Evolutionary conservation across 1,284 basidiomycete genomes (phyloP).

Genomic region (Microbotryomycetes sp.): DNA sequence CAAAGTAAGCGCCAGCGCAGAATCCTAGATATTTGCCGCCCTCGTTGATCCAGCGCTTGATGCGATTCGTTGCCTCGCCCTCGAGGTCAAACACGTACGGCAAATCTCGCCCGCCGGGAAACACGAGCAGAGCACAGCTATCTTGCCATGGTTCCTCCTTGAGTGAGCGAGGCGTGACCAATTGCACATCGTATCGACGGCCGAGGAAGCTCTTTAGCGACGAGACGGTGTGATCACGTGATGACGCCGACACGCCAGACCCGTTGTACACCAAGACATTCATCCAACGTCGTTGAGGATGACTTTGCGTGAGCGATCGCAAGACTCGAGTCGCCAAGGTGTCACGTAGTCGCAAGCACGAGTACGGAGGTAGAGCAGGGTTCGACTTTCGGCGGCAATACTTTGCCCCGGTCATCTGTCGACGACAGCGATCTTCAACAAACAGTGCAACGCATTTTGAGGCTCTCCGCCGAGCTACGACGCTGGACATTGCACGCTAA

Average conservation of each 20-base stretch:
- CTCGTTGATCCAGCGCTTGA: conserved; percentile 55
- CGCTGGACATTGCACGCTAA: no score
- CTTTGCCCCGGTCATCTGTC: no score
- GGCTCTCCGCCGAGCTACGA: no score
- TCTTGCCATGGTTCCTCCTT: conserved; percentile 65
- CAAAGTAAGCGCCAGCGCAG: conserved; percentile 57
- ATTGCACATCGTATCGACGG: conserved; percentile 71
- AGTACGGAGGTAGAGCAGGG: no score
- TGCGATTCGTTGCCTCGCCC: conserved; percentile 44
- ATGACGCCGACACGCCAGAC: conserved; percentile 57
- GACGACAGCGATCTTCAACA: no score
- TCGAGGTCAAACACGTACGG: conserved; percentile 50
- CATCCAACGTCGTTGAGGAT: conserved; percentile 41
- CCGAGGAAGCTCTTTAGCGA: conserved; percentile 56
- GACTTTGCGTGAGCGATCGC: no score
- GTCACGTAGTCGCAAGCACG: no score
- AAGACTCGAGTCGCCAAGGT: no score
- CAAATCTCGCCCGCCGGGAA: conserved; percentile 58
- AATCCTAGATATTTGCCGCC: conserved; percentile 67
- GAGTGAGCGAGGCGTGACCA: conserved; percentile 55
- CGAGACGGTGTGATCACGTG: conserved; percentile 53
- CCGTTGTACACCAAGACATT: conserved; percentile 75
- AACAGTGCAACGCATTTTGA: no score
- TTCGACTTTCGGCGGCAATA: no score
- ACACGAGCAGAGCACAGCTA: conserved; percentile 66